phyloP scores from a whole-genome alignment of 2,329 filamentous ascomycete genomes.

The Mycosphaerella arachidis region DNA sequence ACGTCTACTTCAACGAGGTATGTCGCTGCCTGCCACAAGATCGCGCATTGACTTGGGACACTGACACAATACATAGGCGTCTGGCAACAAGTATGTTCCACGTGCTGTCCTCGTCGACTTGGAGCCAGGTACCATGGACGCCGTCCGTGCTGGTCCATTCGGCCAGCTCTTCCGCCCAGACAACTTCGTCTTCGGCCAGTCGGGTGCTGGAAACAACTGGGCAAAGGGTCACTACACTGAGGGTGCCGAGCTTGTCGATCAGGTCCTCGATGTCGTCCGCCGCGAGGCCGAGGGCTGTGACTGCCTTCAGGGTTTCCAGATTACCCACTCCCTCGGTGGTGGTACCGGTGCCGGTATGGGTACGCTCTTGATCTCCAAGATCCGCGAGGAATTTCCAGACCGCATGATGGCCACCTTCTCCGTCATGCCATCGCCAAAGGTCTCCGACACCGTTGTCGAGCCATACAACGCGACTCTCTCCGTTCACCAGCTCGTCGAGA shows the following conservation, averaged over 20 bases:
- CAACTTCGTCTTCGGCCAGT: slow-evolving; percentile 99
- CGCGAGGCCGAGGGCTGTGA: slow-evolving; percentile 98
- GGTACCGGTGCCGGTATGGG: slow-evolving; percentile 99
- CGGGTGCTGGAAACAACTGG: slow-evolving; percentile 99
- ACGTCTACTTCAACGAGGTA: slow-evolving; percentile 97
- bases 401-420: slow-evolving; percentile 99
- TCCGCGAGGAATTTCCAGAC: slow-evolving; percentile 99
- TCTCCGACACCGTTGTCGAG: slow-evolving; percentile 98
- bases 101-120: slow-evolving; percentile 99
- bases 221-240: slow-evolving; percentile 99
- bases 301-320: slow-evolving; percentile 99
- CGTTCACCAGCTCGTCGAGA: slow-evolving; percentile 98
- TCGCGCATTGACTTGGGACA: background rate
- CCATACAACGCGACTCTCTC: slow-evolving; percentile 99
- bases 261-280: slow-evolving; percentile 96
- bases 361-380: slow-evolving; percentile 99
- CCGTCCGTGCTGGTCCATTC: slow-evolving; percentile 95
- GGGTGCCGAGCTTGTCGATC: slow-evolving; percentile 97
- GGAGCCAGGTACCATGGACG: slow-evolving; percentile 99
- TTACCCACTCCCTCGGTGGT: slow-evolving; percentile 99
- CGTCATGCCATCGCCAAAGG: slow-evolving; percentile 97
- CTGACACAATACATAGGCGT: slow-evolving; percentile 57
- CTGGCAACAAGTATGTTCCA: slow-evolving; percentile 98
- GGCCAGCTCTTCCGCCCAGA: slow-evolving; percentile 99
- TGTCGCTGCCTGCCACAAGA: slow-evolving; percentile 21